A percentile compares a stretch with the other conserved stretches of the same genome.
Evolutionary conservation across 495 filamentous ascomycete species (phyloP).

Genomic region (Neurospora sp.): DNA sequence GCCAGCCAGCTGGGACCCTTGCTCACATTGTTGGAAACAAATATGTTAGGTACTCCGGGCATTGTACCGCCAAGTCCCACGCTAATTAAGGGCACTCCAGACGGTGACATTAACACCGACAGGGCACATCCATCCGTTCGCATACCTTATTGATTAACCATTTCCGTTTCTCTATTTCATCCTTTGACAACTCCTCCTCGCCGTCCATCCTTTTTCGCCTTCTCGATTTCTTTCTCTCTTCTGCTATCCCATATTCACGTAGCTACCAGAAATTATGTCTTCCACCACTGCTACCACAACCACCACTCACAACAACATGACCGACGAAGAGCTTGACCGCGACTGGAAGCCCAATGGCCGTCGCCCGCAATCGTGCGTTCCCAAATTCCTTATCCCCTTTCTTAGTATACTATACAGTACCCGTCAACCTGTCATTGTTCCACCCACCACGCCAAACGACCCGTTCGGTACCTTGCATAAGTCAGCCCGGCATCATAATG

Average conservation of each 20-base stretch:
- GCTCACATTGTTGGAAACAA: not conserved
- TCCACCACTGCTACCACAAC: not conserved
- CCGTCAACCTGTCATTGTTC: not conserved
- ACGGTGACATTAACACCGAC: not conserved
- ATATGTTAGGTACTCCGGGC: not conserved
- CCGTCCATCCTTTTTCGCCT: constrained; percentile 3
- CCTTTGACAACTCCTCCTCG: not conserved
- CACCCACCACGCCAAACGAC: not conserved
- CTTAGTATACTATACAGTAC: not conserved
- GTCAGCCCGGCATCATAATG: not conserved
- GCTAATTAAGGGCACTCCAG: not conserved
- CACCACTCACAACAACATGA: constrained; percentile 24
- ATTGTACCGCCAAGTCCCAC: not conserved
- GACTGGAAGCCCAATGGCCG: constrained; percentile 68
- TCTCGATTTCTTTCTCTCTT: constrained; percentile 24
- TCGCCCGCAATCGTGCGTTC: constrained; percentile 72
- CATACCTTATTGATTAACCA: not conserved
- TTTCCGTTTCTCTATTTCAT: not conserved
- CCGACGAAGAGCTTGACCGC: constrained; percentile 56
- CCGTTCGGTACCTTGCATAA: not conserved
- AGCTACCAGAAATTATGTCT: not conserved
- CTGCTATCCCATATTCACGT: constrained; percentile 13
- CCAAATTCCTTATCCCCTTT: not conserved
- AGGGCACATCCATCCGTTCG: not conserved
- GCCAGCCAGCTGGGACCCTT: constrained; percentile 8